These are phyloP conservation scores for Dorcoceras hygrometricum DNA, from an alignment of 257 asterid species.

Conservation along the genomic window DNA sequence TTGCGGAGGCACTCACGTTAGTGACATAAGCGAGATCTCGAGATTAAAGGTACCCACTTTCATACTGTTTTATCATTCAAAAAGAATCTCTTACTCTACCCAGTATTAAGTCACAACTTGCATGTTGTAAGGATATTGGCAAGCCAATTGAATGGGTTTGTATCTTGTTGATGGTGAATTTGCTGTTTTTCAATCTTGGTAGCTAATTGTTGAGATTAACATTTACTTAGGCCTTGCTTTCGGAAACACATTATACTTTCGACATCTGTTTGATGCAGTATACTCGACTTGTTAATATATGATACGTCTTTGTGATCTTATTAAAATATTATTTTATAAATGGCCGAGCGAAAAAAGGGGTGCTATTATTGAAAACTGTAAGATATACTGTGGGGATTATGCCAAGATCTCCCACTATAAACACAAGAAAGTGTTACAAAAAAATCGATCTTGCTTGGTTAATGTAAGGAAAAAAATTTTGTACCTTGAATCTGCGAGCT, in stretches of 20 bases:
- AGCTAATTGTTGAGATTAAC: no score
- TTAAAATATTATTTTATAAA: no score
- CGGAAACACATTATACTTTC: no score
- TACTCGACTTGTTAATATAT: no score
- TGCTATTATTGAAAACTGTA: neutral
- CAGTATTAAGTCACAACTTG: neutral
- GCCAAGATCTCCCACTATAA: neutral
- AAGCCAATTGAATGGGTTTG: neutral
- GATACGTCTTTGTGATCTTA: no score
- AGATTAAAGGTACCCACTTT: constrained; percentile 48
- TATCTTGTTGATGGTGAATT: no score
- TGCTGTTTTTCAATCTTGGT: no score
- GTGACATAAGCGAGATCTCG: constrained; percentile 55
- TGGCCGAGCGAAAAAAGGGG: no score
- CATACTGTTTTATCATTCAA: neutral
- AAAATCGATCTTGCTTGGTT: neutral
- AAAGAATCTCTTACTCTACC: neutral
- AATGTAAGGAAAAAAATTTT: neutral
- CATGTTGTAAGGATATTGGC: neutral
- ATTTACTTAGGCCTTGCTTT: no score
- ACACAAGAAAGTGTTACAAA: no score
- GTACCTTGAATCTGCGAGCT: no score
- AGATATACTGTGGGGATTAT: neutral
- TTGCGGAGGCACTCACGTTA: constrained; percentile 87
- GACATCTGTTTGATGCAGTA: no score